A percentile compares a stretch with the other conserved stretches of the same genome.
These are phyloP conservation scores for Ophiostoma piceae DNA, from an alignment of 2,329 filamentous ascomycete species.

Conservation along the genomic window DNA sequence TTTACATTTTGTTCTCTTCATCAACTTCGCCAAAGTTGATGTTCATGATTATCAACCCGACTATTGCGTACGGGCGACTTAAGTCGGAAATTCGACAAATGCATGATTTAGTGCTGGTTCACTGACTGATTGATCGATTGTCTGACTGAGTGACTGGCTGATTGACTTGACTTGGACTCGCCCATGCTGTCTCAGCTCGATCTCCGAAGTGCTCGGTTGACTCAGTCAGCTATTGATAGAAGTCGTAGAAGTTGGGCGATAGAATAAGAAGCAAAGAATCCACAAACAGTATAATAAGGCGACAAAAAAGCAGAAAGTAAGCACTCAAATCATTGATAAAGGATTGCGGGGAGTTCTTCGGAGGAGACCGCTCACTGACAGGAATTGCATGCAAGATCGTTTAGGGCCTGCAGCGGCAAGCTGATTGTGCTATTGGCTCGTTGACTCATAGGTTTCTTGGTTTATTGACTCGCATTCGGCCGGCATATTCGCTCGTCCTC, in stretches of 20 bases:
- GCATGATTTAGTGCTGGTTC: background rate
- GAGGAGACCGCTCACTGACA: background rate
- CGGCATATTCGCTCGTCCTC: background rate
- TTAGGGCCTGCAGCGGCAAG: background rate
- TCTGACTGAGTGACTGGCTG: background rate
- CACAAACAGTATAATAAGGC: background rate
- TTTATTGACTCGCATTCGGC: background rate
- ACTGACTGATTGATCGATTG: background rate
- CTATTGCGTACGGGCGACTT: background rate
- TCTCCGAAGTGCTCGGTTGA: constrained; percentile 4
- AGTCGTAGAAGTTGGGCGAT: too few relatives aligned
- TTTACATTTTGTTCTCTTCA: too few relatives aligned
- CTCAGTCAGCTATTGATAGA: background rate
- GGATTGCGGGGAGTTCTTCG: background rate
- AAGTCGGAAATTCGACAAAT: background rate
- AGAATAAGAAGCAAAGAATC: background rate
- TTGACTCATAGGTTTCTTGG: background rate
- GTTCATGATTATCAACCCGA: background rate
- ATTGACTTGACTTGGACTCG: background rate
- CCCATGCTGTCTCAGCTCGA: constrained; percentile 3
- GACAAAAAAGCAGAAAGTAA: background rate
- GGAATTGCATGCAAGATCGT: constrained; percentile 5
- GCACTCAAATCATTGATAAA: background rate
- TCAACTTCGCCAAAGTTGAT: background rate
- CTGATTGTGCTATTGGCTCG: background rate